Evolutionary conservation across 345 rosid genomes (phyloP).

Genomic region (Brassica nigra): DNA sequence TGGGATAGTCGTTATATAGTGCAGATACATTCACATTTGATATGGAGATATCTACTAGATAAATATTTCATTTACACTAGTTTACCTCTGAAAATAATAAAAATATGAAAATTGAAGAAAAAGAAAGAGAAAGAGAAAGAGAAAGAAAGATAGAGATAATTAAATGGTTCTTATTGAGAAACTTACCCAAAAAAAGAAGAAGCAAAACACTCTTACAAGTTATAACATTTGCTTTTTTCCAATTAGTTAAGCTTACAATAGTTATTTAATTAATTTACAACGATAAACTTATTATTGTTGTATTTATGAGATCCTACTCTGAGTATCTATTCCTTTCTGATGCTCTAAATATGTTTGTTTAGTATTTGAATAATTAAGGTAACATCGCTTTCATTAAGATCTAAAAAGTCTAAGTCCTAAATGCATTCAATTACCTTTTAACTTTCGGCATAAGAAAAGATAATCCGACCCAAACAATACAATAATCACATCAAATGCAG

Average conservation of each 20-base stretch:
- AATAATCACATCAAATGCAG: slow-evolving; percentile 16
- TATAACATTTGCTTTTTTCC: not conserved
- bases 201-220: slow-evolving; percentile 1
- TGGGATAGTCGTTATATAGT: slow-evolving; percentile 1
- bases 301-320: not conserved
- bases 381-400: slow-evolving; percentile 35
- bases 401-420: slow-evolving; percentile 30
- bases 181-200: not conserved
- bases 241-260: not conserved
- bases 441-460: slow-evolving; percentile 36
- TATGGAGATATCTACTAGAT: not conserved
- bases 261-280: not conserved
- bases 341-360: not conserved
- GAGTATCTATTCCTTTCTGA: not conserved
- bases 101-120: not conserved
- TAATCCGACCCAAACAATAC: slow-evolving; percentile 4
- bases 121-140: not conserved
- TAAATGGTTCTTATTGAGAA: not conserved
- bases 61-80: not conserved
- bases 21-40: not conserved
- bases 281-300: not conserved
- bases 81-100: not conserved
- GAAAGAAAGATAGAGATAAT: not conserved
- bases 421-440: slow-evolving; percentile 17
- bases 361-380: slow-evolving; percentile 28